phyloP scores from a whole-genome alignment of 371 early-diverging fungal genomes.

The Rhizopus arrhizus region DNA sequence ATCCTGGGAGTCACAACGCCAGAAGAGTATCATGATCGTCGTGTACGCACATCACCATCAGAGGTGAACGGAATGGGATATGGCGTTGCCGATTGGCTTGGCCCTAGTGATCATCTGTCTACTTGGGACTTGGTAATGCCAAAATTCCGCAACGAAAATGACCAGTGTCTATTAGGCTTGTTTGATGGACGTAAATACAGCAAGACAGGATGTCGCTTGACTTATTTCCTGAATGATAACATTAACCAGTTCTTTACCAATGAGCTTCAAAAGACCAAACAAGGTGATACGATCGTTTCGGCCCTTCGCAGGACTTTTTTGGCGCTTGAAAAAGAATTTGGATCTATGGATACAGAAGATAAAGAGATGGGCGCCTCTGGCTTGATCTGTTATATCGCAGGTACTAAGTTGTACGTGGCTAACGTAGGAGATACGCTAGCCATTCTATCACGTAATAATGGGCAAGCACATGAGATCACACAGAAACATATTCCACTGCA shows the following conservation, averaged over 20 bases:
- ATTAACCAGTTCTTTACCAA: constrained; percentile 67
- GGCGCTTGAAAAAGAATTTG: constrained; percentile 76
- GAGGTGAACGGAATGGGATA: constrained; percentile 81
- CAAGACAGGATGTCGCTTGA: constrained; percentile 60
- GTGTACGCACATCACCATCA: constrained; percentile 85
- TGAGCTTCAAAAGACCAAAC: constrained; percentile 69
- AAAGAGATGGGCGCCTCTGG: constrained; percentile 72
- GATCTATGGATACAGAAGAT: constrained; percentile 51
- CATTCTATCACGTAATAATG: constrained; percentile 78
- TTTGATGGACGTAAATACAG: constrained; percentile 78
- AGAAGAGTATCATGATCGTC: constrained; percentile 79
- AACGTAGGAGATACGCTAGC: constrained; percentile 91
- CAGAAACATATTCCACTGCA: constrained; percentile 75
- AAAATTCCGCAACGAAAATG: constrained; percentile 77
- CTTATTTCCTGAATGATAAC: constrained; percentile 73
- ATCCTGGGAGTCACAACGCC: constrained; percentile 78
- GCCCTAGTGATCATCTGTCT: constrained; percentile 64
- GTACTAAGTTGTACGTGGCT: constrained; percentile 80
- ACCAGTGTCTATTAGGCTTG: constrained; percentile 86
- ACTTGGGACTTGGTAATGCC: constrained; percentile 85
- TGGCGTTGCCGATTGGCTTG: constrained; percentile 85
- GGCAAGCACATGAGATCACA: constrained; percentile 73
- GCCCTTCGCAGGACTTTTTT: constrained; percentile 78
- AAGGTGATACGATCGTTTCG: constrained; percentile 58
- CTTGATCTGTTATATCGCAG: constrained; percentile 79